Evolutionary conservation across 2,329 filamentous ascomycete genomes (phyloP), one percentile per base, ranked within the genome.

Genomic region (Cladorrhinum sp.): DNA sequence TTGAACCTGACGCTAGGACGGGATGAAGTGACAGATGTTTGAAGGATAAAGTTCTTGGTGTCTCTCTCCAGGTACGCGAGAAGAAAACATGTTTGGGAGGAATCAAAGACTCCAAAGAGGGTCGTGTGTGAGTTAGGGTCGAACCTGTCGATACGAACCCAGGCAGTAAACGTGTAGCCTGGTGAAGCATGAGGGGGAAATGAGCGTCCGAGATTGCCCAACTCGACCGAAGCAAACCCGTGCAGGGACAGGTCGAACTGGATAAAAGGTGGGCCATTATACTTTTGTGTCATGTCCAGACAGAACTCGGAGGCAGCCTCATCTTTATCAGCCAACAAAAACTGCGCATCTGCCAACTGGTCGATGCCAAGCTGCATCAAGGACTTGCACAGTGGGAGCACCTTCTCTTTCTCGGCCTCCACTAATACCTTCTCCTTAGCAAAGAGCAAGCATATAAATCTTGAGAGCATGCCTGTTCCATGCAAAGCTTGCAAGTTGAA

Each of bases 1-100:
- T 95, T 96, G 80, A 99, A 99, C 59, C 95, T 86, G 51, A 99
- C 91, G 74, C 93, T 98, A 2, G 95, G 93, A 61, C 90, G 86
- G 56, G 86, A 82, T 8, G 92, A 92, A 56, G 87, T 91, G 62
- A 98, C 90, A 18, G 95, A 97, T 7, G 96, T 98, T 76, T 99
- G 95, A 5, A 99, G 79, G 66, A 99, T 99, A 66, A 99, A 90
- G 75, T 96, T 95, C 62, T 85, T 90, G 1, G 92, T 96, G 72
- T 97, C 93, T 71, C 89, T 92, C 73, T 99, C 96, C 41, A 99
- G 81, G 71, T 99, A 99, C 62, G 92, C 88, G 67, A 99, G 85
- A 36, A 99, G 78, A 70, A 99, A 99, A 74, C 95, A 99, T 4
- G 91, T 92, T 73, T 98, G 93, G 4, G 86, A 92, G 2, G 88